Conservation (phyloP, 83 land plant species). For the Larix sibirica region DNA sequence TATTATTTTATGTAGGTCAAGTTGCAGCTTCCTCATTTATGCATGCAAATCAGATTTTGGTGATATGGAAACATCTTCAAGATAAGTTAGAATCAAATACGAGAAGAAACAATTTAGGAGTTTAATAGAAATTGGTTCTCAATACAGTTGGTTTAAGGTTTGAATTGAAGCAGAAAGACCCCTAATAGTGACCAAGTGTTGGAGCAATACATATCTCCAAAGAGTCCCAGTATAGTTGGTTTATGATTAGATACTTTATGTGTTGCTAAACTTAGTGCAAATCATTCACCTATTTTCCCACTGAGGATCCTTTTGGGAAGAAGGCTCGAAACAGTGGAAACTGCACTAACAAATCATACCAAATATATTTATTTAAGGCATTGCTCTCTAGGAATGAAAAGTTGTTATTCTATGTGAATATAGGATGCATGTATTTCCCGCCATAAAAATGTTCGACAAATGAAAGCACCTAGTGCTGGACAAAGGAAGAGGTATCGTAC, state of each 20-base stretch:
- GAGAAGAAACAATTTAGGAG: no score
- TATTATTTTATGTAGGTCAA: constrained; percentile 43
- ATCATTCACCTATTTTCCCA: constrained; percentile 48
- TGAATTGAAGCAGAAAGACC: constrained; percentile 70
- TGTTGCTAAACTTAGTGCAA: constrained; percentile 65
- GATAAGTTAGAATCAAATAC: constrained; percentile 29
- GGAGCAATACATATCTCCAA: constrained; percentile 66
- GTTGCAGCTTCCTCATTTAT: constrained; percentile 38
- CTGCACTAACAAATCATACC: constrained; percentile 51
- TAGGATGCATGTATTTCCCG: constrained; percentile 35
- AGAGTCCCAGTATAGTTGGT: constrained; percentile 70
- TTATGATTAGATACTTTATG: constrained; percentile 84
- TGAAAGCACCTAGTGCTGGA: no score
- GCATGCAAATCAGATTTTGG: constrained; percentile 82
- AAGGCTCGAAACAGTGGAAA: constrained; percentile 36
- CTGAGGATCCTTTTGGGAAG: constrained; percentile 21
- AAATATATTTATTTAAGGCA: constrained; percentile 54
- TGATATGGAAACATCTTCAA: constrained; percentile 55
- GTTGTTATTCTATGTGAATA: constrained; percentile 65
- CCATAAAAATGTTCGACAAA: no score
- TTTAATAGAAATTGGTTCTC: constrained; percentile 27
- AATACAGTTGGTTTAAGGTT: constrained; percentile 65
- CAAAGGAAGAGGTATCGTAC: no score
- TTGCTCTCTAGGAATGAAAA: constrained; percentile 58
- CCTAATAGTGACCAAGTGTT: constrained; percentile 68